phyloP scores from a whole-genome alignment of 2,329 filamentous ascomycete genomes.

The Pyrenophora seminiperda region DNA sequence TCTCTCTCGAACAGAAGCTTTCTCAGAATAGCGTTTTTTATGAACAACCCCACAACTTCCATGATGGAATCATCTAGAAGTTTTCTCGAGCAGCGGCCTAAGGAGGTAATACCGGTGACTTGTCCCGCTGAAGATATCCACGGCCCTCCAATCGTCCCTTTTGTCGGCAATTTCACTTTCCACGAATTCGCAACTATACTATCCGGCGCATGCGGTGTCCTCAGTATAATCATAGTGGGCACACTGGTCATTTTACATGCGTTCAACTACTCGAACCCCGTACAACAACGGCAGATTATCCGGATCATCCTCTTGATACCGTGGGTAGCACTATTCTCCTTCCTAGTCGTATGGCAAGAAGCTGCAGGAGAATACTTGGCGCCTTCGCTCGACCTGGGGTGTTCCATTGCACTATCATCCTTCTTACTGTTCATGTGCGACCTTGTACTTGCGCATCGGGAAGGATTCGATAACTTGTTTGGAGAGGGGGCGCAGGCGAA shows the following conservation, averaged over 20 bases:
- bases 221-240: constrained; percentile 22
- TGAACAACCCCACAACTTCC: no score
- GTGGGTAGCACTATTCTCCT: constrained; percentile 34
- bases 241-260: constrained; percentile 29
- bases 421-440: constrained; percentile 43
- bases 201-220: constrained; percentile 25
- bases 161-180: constrained; percentile 32
- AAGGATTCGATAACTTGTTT: constrained; percentile 39
- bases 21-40: background rate
- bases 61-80: constrained; percentile 2
- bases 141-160: constrained; percentile 24
- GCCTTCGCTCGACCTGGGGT: constrained; percentile 34
- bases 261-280: constrained; percentile 34
- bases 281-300: constrained; percentile 39
- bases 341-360: constrained; percentile 28
- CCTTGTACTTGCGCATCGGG: constrained; percentile 30
- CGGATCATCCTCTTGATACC: constrained; percentile 34
- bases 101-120: background rate
- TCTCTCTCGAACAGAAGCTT: background rate
- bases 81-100: background rate
- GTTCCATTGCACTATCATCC: constrained; percentile 35
- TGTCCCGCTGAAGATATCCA: constrained; percentile 23
- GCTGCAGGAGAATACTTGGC: constrained; percentile 27
- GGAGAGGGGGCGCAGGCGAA: constrained; percentile 23
- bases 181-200: constrained; percentile 33